Conservation (phyloP, 2,329 filamentous ascomycete genomes). For the Seiridium cupressi region DNA sequence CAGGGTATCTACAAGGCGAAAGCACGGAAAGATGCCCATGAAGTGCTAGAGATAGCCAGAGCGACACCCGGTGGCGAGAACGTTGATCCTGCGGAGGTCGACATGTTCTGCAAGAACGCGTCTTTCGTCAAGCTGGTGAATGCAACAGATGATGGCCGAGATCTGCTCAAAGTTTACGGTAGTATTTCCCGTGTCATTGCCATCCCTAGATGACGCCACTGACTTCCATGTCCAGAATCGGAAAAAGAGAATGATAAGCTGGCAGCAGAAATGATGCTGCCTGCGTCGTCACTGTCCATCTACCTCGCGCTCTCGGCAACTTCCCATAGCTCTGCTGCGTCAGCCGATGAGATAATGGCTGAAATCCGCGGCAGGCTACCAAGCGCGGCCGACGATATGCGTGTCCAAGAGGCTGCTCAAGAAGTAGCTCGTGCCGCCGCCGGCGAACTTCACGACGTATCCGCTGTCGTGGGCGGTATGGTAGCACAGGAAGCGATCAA, state of each 20-base stretch:
- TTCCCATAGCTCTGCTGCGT: constrained; percentile 40
- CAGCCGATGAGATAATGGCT: constrained; percentile 53
- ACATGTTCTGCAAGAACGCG: constrained; percentile 93
- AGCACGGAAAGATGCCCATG: constrained; percentile 72
- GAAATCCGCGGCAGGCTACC: constrained; percentile 41
- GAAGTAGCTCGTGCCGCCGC: constrained; percentile 76
- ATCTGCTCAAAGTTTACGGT: constrained; percentile 55
- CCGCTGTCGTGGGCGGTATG: constrained; percentile 83
- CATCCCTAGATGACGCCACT: constrained; percentile 18
- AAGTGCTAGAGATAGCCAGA: constrained; percentile 68
- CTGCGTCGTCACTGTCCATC: constrained; percentile 63
- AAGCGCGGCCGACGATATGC: constrained; percentile 46
- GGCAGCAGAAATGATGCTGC: constrained; percentile 46
- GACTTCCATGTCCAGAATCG: constrained; percentile 37
- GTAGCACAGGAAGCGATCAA: constrained; percentile 98
- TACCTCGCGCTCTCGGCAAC: constrained; percentile 65
- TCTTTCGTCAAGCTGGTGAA: constrained; percentile 88
- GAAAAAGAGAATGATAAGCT: constrained; percentile 55
- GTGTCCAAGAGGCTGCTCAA: constrained; percentile 52
- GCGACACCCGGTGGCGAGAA: constrained; percentile 43
- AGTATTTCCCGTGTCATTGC: constrained; percentile 27
- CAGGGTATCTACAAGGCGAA: constrained; percentile 93
- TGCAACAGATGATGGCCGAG: constrained; percentile 39
- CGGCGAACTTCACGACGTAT: constrained; percentile 89
- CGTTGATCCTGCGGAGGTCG: constrained; percentile 73